Base-by-base conservation (phyloP, 192 early-diverging fungal genomes). In the Rhizoclosmatium globosum region DNA sequence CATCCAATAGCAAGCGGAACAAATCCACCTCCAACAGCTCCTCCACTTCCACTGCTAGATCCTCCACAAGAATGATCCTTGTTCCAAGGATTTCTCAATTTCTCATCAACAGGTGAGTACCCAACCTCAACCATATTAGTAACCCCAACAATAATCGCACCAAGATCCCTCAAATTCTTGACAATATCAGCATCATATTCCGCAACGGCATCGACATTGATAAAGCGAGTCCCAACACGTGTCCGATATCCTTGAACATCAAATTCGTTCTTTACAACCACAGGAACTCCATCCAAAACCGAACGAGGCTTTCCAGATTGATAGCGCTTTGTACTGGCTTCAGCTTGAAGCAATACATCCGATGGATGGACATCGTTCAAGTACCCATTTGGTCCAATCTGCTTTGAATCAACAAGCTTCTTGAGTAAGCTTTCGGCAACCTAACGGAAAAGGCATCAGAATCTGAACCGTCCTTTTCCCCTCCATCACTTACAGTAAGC, bases 191-290 rank as follows among this genome's bases (percentile, higher is more conserved):
- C 89, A 70, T 94, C 92, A 1, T 79, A 45, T 44, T 57, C 64
- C 7, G 89, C 85, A 17, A 81, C 84, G 41, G 80, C 81, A 4
- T 79, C 76, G 82, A 71, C 79, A 76, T 91, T 85, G 65, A 95
- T 80, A 68, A 89, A 93, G 2, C 19, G 69, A 2, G 92, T 93
- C 2, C 94, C 94, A 23, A 84, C 86, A 48, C 74, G 56, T 15
- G 87, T 89, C 23, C 23, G 62, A 64, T 88, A 83, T 13, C 76
- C 75, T 2, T 90, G 84, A 47, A 85, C 82, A 71, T 94, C 88
- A 48, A 91, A 2, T 69, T 95, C 93, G 61, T 95, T 93, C 80
- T 95, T 95, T 46, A 94, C 71, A 13, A 87, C 78, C n/a, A 95
- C 78, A 53, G 91, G 90, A 13, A 95, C 86, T 66, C 94, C 94